A percentile compares a stretch with the other conserved stretches of the same genome.
Conservation (phyloP, 805 yeast genomes). For the Schizosaccharomyces japonicus region DNA sequence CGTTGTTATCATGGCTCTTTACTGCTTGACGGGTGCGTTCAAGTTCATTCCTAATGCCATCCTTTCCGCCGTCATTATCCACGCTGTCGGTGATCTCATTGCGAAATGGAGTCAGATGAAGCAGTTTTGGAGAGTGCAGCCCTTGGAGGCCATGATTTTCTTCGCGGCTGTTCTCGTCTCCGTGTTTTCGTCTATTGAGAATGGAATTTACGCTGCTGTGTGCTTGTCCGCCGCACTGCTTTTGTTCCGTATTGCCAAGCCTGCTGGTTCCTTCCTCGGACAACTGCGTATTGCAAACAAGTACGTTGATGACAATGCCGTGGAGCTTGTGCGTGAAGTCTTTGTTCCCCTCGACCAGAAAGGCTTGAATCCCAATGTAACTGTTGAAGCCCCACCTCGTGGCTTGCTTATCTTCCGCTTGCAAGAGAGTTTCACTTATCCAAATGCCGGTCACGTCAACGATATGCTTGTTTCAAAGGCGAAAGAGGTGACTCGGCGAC, state of each 20-base stretch:
- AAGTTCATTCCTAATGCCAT: slow-evolving; percentile 80
- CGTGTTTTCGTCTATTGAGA: slow-evolving; percentile 57
- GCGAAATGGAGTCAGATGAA: slow-evolving; percentile 28
- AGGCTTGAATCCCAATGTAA: slow-evolving; percentile 31
- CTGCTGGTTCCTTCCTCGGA: slow-evolving; percentile 66
- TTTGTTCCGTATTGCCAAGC: slow-evolving; percentile 52
- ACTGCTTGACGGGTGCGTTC: slow-evolving; percentile 61
- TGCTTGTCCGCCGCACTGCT: slow-evolving; percentile 58
- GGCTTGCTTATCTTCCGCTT: slow-evolving; percentile 75
- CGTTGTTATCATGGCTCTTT: slow-evolving; percentile 68
- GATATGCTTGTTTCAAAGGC: slow-evolving; percentile 49
- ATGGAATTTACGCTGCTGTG: slow-evolving; percentile 77
- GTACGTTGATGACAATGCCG: not conserved
- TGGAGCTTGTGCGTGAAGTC: slow-evolving; percentile 5
- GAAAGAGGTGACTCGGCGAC: slow-evolving; percentile 35
- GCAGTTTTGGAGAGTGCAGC: slow-evolving; percentile 45
- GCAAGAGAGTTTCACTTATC: slow-evolving; percentile 56
- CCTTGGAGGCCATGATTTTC: slow-evolving; percentile 53
- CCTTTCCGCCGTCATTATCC: slow-evolving; percentile 68
- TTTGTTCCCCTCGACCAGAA: slow-evolving; percentile 19
- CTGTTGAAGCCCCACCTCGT: slow-evolving; percentile 59
- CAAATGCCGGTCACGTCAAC: slow-evolving; percentile 52
- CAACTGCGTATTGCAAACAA: slow-evolving; percentile 19
- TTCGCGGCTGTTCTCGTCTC: slow-evolving; percentile 48
- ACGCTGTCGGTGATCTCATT: slow-evolving; percentile 71